A percentile compares a stretch with the other conserved stretches of the same genome.
Evolutionary conservation across 2,329 filamentous ascomycete species (phyloP).

Genomic region (Colletotrichum tropicicola): DNA sequence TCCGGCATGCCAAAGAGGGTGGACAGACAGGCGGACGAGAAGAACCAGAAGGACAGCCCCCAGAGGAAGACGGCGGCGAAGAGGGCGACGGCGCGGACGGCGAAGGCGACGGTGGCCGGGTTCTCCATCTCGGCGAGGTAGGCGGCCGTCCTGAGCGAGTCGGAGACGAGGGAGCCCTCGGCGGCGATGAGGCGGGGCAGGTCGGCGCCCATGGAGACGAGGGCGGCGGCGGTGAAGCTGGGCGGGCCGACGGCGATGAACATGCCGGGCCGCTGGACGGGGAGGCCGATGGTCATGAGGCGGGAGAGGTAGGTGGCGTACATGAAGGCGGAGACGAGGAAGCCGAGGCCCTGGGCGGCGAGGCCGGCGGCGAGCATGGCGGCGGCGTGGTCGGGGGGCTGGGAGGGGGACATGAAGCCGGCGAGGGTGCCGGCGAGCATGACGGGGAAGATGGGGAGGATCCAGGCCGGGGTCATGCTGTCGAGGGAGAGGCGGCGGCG

Average conservation of each 20-base stretch:
- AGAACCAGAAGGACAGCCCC: slow-evolving; percentile 55
- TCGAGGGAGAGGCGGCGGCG: slow-evolving; percentile 51
- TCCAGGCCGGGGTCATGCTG: slow-evolving; percentile 69
- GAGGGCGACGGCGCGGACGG: slow-evolving; percentile 18
- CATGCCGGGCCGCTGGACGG: slow-evolving; percentile 66
- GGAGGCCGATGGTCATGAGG: slow-evolving; percentile 64
- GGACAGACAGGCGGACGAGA: slow-evolving; percentile 56
- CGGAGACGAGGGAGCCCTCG: slow-evolving; percentile 12
- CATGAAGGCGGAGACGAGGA: slow-evolving; percentile 66
- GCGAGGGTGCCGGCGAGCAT: slow-evolving; percentile 72
- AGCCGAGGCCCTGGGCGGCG: slow-evolving; percentile 69
- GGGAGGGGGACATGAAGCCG: slow-evolving; percentile 56
- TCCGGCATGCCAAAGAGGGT: slow-evolving; percentile 45
- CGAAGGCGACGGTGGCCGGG: slow-evolving; percentile 17
- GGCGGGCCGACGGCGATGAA: slow-evolving; percentile 72
- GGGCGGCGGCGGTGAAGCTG: slow-evolving; percentile 50
- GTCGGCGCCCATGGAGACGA: slow-evolving; percentile 31
- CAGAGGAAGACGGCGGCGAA: slow-evolving; percentile 39
- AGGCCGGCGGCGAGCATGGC: slow-evolving; percentile 66
- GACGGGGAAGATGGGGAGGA: slow-evolving; percentile 69
- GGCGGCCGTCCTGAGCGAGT: slow-evolving; percentile 12
- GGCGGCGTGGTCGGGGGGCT: slow-evolving; percentile 56
- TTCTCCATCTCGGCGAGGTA: slow-evolving; percentile 21
- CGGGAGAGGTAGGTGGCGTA: slow-evolving; percentile 68
- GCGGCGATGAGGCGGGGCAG: slow-evolving; percentile 11